Evolutionary conservation across 441 rosid species (phyloP), one percentile per base, ranked within the genome.

Genomic region (Francoa sonchifolia): DNA sequence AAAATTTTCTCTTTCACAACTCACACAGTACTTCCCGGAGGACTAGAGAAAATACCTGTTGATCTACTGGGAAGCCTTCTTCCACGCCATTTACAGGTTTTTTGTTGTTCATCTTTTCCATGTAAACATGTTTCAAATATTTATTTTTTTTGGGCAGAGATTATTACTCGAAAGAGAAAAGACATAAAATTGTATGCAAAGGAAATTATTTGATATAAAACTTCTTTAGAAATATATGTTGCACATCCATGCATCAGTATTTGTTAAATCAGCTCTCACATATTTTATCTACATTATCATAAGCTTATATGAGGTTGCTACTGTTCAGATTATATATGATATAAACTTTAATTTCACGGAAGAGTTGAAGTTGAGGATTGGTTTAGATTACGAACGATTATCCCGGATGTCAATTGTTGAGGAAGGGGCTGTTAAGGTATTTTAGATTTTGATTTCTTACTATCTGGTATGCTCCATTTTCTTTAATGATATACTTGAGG

Each of bases 341-440:
- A 66, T 72, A 57, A 72, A 72, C 52, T 52, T 42, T 37, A 52
- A 63, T 14, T 68, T 65, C 57, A 43, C 68, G 49, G 75, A 68
- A 45, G 72, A 65, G 48, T 55, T 72, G 56, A 66, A 72, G 62
- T 56, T 65, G 57, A 65, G 30, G 51, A 65, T 68, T 42, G 78
- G 78, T 42, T 15, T 55, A 47, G 75, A 72, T 54, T 68, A 68
- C 13, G 68, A 68, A 39, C 55, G 72, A 34, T 57, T 72, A 20
- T 61, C 75, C 25, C 56, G 63, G 48, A 65, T 72, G 79, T 72
- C 79, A 42, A 63, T 72, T 39, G 42, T 72, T 32, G 79, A 72
- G 62, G 79, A 72, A 42, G 75, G 79, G 50, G 74, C 74, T 26
- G 62, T 54, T 16, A 72, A 72, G 78, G 78, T 72, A 65, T 30